A percentile compares a stretch with the other conserved stretches of the same genome.
phyloP scores from a whole-genome alignment of 805 yeast species.

The Ogataea kodamae region DNA sequence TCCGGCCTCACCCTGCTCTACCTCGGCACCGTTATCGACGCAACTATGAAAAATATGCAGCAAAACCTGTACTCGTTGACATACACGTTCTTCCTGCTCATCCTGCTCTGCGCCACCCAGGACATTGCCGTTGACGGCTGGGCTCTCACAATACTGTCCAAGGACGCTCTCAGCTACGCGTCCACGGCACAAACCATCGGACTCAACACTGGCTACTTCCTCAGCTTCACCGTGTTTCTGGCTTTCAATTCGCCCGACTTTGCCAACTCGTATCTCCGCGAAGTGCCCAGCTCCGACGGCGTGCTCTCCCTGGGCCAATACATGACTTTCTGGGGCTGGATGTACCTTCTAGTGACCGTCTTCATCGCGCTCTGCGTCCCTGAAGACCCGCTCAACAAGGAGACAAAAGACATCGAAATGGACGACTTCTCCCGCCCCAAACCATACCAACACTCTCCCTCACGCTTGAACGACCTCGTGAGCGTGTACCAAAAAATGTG shows the following conservation, averaged over 20 bases:
- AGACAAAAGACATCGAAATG: constrained; percentile 23
- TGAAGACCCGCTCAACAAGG: constrained; percentile 56
- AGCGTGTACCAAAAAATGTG: constrained; percentile 65
- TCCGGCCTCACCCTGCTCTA: constrained; percentile 64
- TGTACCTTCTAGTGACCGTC: constrained; percentile 65
- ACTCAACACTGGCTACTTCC: constrained; percentile 86
- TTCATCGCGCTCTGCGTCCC: constrained; percentile 55
- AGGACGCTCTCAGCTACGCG: constrained; percentile 79
- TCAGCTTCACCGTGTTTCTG: constrained; percentile 85
- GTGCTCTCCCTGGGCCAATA: constrained; percentile 71
- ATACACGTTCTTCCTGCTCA: constrained; percentile 66
- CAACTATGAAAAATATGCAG: constrained; percentile 42
- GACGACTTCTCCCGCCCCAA: constrained; percentile 17
- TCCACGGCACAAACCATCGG: constrained; percentile 98
- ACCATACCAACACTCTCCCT: constrained; percentile 10
- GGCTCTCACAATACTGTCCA: constrained; percentile 87
- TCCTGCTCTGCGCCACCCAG: constrained; percentile 92
- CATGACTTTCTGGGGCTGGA: constrained; percentile 71
- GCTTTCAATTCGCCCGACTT: constrained; percentile 91
- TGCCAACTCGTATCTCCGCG: constrained; percentile 78
- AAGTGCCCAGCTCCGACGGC: constrained; percentile 58
- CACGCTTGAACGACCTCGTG: constrained; percentile 35
- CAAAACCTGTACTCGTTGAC: constrained; percentile 57
- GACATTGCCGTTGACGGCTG: constrained; percentile 99
- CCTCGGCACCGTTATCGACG: constrained; percentile 59